Percentiles rank a stretch among this genome's conserved stretches.
These are phyloP conservation scores for Colletotrichum incanum DNA, from an alignment of 2,329 filamentous ascomycete genomes.

Conservation along the genomic window DNA sequence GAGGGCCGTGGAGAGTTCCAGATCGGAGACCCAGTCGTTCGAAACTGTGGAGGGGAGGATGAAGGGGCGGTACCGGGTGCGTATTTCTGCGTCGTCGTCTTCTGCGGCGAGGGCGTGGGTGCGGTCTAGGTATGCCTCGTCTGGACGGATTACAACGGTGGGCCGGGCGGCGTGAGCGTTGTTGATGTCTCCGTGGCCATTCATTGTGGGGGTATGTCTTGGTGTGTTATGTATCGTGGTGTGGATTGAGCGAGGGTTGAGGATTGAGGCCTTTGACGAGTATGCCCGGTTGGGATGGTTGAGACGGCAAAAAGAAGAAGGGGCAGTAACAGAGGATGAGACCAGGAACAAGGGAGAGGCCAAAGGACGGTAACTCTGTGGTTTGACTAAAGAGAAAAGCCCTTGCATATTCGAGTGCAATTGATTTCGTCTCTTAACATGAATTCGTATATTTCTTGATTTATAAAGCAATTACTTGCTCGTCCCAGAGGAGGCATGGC, in stretches of 20 bases:
- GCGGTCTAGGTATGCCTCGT: constrained; percentile 46
- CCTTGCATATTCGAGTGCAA: not conserved
- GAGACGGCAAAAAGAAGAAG: not conserved
- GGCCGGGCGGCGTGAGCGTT: constrained; percentile 50
- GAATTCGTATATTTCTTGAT: not conserved
- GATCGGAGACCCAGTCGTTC: constrained; percentile 70
- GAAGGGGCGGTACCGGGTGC: constrained; percentile 71
- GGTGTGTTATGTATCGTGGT: not conserved
- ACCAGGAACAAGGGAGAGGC: not conserved
- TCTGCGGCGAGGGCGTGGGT: constrained; percentile 60
- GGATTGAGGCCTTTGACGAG: not conserved
- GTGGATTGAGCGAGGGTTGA: not conserved
- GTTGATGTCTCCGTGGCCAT: constrained; percentile 52
- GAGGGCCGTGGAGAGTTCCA: constrained; percentile 69
- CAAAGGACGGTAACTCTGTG: not conserved
- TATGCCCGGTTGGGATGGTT: not conserved
- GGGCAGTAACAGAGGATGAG: not conserved
- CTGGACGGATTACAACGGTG: constrained; percentile 41
- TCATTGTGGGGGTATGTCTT: constrained; percentile 32
- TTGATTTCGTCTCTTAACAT: not conserved
- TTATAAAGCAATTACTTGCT: not conserved
- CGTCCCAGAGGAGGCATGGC: not conserved
- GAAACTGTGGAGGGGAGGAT: constrained; percentile 56
- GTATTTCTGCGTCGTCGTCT: constrained; percentile 63
- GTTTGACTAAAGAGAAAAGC: not conserved